Conservation (phyloP, 495 filamentous ascomycete genomes). For the Aspergillus bertholletiae region DNA sequence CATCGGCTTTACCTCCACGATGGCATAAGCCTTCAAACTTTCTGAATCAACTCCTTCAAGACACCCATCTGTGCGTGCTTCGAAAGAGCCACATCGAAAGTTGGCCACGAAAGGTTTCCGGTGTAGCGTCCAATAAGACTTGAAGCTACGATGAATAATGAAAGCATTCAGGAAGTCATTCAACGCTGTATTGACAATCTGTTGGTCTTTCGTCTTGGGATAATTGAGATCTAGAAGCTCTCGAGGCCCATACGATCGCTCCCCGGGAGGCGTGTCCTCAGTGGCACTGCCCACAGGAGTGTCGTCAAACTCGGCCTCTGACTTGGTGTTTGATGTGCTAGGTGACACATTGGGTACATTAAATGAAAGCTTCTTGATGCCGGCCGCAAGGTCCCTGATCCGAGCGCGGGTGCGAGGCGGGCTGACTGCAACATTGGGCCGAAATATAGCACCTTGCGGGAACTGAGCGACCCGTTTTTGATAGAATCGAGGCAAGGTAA, state of each 20-base stretch:
- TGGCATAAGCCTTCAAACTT: background rate
- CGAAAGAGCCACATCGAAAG: background rate
- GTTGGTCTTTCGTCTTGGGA: constrained; percentile 20
- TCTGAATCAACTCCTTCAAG: background rate
- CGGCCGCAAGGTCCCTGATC: too few relatives aligned
- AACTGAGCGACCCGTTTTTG: too few relatives aligned
- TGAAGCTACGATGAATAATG: background rate
- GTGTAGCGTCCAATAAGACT: constrained; percentile 1
- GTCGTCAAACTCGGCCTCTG: too few relatives aligned
- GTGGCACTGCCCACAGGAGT: too few relatives aligned
- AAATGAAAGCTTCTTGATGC: too few relatives aligned
- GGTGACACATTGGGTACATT: too few relatives aligned
- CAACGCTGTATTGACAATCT: constrained; percentile 12
- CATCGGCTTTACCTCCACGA: constrained; percentile 9
- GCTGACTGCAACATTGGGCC: too few relatives aligned
- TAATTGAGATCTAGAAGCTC: constrained; percentile 1
- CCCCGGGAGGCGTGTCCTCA: too few relatives aligned
- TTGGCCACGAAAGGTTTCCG: background rate
- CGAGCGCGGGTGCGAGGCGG: too few relatives aligned
- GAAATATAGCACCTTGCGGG: too few relatives aligned
- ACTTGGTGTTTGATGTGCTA: too few relatives aligned
- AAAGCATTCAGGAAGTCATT: constrained; percentile 7
- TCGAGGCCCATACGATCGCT: background rate
- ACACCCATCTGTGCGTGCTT: constrained; percentile 11
- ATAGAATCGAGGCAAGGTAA: too few relatives aligned